phyloP scores from a whole-genome alignment of 208 protist species.

The Hexamita inflata region DNA sequence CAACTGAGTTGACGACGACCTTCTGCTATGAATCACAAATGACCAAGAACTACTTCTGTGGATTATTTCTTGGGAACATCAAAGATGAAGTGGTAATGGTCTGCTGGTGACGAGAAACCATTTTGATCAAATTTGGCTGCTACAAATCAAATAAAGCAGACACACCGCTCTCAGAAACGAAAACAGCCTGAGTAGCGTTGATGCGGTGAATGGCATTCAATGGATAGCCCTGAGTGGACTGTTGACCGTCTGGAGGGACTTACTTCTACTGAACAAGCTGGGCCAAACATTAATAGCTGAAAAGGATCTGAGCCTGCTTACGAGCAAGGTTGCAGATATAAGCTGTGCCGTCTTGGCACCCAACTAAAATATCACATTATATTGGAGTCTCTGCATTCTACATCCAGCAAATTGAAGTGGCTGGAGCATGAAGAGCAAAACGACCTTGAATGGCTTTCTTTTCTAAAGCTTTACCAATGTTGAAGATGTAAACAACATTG shows the following conservation, averaged over 20 bases:
- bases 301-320: not conserved
- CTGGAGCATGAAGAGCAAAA: not conserved
- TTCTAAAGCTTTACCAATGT: not conserved
- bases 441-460: conserved; percentile 7
- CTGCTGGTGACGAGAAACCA: not conserved
- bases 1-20: not conserved
- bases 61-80: not conserved
- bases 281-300: not conserved
- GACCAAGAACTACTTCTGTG: not conserved
- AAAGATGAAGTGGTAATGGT: not conserved
- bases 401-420: not conserved
- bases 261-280: not conserved
- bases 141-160: not conserved
- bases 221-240: no score
- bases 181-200: no score
- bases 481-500: conserved; percentile 8
- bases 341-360: not conserved
- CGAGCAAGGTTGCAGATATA: not conserved
- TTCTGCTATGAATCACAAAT: not conserved
- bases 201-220: not conserved
- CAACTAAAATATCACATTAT: not conserved
- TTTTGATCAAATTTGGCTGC: not conserved
- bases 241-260: not conserved
- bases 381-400: not conserved
- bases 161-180: not conserved